A percentile compares a stretch with the other conserved stretches of the same genome.
Evolutionary conservation across 352 stramenopile species (phyloP).

Genomic region (Phytophthora aleatoria): DNA sequence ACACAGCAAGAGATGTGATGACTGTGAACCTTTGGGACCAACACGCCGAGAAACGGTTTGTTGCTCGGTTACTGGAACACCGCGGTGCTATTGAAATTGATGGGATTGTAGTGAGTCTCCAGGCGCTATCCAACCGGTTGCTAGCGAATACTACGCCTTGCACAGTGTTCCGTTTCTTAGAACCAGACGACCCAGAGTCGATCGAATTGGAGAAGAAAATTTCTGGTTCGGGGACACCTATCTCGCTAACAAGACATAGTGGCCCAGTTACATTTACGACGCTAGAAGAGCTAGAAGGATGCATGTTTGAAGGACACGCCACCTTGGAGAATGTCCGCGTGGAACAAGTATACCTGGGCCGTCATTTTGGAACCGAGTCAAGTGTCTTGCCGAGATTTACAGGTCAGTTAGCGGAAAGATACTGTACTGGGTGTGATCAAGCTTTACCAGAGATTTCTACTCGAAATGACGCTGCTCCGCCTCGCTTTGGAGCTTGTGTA

Average conservation of each 20-base stretch:
- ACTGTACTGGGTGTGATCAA: constrained; percentile 50
- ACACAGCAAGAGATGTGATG: constrained; percentile 45
- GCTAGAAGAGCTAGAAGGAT: constrained; percentile 41
- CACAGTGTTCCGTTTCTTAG: constrained; percentile 46
- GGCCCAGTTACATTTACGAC: constrained; percentile 25
- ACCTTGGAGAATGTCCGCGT: constrained; percentile 49
- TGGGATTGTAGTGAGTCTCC: constrained; percentile 51
- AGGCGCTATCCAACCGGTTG: constrained; percentile 51
- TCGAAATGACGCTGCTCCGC: constrained; percentile 11
- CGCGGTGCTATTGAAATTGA: constrained; percentile 39
- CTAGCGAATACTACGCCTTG: constrained; percentile 64
- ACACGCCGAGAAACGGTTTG: constrained; percentile 54
- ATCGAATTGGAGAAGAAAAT: constrained; percentile 33
- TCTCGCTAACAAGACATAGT: not conserved
- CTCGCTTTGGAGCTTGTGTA: constrained; percentile 39
- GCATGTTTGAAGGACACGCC: constrained; percentile 21
- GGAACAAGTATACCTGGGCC: constrained; percentile 46
- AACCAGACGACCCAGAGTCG: constrained; percentile 27
- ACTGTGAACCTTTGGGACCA: constrained; percentile 71
- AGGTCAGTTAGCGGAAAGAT: constrained; percentile 46
- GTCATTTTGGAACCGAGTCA: constrained; percentile 33
- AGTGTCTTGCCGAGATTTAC: constrained; percentile 36
- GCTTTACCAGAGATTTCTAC: constrained; percentile 36
- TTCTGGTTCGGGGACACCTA: not conserved
- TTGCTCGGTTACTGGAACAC: constrained; percentile 46